Conservation (phyloP, 106 monocot species). For the Dendrobium nobile region DNA sequence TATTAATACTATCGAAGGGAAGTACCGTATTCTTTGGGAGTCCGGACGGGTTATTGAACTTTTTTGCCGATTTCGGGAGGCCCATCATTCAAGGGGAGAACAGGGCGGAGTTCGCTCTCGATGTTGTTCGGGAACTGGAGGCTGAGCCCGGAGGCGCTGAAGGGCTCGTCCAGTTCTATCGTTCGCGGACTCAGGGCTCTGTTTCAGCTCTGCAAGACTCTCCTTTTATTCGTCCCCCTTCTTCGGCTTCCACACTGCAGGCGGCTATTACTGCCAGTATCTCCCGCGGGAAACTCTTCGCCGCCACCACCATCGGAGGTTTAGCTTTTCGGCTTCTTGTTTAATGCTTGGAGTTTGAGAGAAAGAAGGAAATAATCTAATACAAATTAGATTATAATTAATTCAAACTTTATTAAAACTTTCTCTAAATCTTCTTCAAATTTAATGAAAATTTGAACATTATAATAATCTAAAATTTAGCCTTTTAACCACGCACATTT, state of each 20-base stretch:
- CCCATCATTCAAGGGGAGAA: constrained; percentile 45
- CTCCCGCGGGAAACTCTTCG: constrained; percentile 60
- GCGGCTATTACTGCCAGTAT: constrained; percentile 65
- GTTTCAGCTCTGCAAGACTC: not conserved
- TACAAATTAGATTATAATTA: too few relatives aligned
- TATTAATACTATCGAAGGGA: constrained; percentile 35
- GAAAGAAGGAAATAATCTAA: too few relatives aligned
- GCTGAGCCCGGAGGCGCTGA: not conserved
- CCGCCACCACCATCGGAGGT: constrained; percentile 11
- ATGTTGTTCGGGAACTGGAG: not conserved
- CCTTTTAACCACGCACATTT: too few relatives aligned
- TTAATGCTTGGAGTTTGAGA: too few relatives aligned
- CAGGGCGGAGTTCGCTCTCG: constrained; percentile 14
- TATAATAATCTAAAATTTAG: too few relatives aligned
- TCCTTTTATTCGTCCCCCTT: not conserved
- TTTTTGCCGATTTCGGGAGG: constrained; percentile 51
- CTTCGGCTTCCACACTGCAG: constrained; percentile 11
- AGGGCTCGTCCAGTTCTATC: not conserved
- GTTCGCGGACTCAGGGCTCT: not conserved
- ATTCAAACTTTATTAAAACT: too few relatives aligned
- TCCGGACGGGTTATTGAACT: constrained; percentile 23
- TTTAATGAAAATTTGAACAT: too few relatives aligned
- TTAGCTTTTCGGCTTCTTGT: too few relatives aligned
- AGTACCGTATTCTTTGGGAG: constrained; percentile 25
- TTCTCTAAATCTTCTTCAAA: too few relatives aligned